phyloP scores from a whole-genome alignment of 2,329 filamentous ascomycete species.

The Penicillium italicum region DNA sequence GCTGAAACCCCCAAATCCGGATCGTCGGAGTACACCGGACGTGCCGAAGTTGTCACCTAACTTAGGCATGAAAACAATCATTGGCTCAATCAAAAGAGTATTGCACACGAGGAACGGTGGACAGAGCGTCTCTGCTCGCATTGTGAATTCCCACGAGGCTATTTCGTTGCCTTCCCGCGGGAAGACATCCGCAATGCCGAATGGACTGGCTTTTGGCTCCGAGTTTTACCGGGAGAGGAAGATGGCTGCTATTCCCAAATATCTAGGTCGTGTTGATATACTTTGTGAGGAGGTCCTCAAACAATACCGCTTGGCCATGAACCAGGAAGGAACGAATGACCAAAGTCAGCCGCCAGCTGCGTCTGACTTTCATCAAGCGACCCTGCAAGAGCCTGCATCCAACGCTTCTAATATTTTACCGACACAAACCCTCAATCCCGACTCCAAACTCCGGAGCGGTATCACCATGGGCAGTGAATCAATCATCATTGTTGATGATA shows the following conservation, averaged over 20 bases:
- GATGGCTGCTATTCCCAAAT: slow-evolving; percentile 32
- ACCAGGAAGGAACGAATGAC: slow-evolving; percentile 12
- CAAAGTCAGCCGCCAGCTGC: slow-evolving; percentile 3
- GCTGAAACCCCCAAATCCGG: slow-evolving; percentile 20
- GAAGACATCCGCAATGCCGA: slow-evolving; percentile 43
- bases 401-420: neutral
- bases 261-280: slow-evolving; percentile 70
- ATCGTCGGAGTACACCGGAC: slow-evolving; percentile 32
- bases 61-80: slow-evolving; percentile 77
- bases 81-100: slow-evolving; percentile 80
- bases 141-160: slow-evolving; percentile 34
- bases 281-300: slow-evolving; percentile 75
- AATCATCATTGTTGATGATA: slow-evolving; percentile 78
- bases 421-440: slow-evolving; percentile 20
- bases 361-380: slow-evolving; percentile 6
- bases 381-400: slow-evolving; percentile 2
- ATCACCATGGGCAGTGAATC: slow-evolving; percentile 83
- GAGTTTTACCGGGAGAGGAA: slow-evolving; percentile 44
- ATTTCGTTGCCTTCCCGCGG: slow-evolving; percentile 29
- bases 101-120: slow-evolving; percentile 59
- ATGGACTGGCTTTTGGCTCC: slow-evolving; percentile 45
- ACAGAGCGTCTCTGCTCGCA: slow-evolving; percentile 32
- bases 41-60: slow-evolving; percentile 28
- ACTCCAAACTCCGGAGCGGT: slow-evolving; percentile 45
- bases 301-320: slow-evolving; percentile 72